Percentiles rank a stretch among this genome's conserved stretches.
These are phyloP conservation scores for Ascochyta koolunga DNA, from an alignment of 2,329 filamentous ascomycete genomes.

Conservation along the genomic window DNA sequence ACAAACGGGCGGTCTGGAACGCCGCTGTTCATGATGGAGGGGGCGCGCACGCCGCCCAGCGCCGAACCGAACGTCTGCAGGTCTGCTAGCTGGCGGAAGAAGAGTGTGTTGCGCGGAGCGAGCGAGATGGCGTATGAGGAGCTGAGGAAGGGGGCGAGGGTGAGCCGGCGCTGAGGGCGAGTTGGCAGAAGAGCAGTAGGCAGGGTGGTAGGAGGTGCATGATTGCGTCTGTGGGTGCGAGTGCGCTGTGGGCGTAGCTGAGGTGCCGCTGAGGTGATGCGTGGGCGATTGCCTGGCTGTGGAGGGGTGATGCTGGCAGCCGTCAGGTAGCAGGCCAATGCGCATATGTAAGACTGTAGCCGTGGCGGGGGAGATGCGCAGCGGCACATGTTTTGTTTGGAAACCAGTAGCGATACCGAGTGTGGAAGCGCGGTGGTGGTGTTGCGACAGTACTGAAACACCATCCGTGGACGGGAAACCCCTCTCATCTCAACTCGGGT, in stretches of 20 bases:
- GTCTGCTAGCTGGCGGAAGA: conserved; percentile 39
- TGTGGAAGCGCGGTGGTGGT: conserved; percentile 23
- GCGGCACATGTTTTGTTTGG: neutral
- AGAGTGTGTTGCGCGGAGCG: conserved; percentile 41
- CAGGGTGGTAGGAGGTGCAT: conserved; percentile 29
- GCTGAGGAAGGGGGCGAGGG: conserved; percentile 33
- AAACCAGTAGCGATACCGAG: conserved; percentile 13
- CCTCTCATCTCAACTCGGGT: neutral
- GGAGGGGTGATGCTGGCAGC: neutral
- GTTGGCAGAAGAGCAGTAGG: conserved; percentile 28
- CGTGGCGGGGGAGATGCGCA: neutral
- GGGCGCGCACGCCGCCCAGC: conserved; percentile 60
- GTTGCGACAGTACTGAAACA: conserved; percentile 43
- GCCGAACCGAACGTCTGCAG: conserved; percentile 51
- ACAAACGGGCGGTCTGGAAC: conserved; percentile 53
- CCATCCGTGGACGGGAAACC: neutral
- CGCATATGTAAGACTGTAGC: conserved; percentile 23
- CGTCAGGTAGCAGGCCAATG: conserved; percentile 7
- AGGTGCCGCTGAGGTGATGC: too few relatives aligned
- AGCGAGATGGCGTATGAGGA: conserved; percentile 32
- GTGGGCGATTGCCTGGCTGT: neutral
- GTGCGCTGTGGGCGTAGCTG: neutral
- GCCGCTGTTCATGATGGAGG: conserved; percentile 57
- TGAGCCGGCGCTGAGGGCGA: conserved; percentile 28
- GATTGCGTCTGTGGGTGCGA: neutral